Evolutionary conservation across 2,329 filamentous ascomycete species (phyloP).

Genomic region (Cladosporium sp.): DNA sequence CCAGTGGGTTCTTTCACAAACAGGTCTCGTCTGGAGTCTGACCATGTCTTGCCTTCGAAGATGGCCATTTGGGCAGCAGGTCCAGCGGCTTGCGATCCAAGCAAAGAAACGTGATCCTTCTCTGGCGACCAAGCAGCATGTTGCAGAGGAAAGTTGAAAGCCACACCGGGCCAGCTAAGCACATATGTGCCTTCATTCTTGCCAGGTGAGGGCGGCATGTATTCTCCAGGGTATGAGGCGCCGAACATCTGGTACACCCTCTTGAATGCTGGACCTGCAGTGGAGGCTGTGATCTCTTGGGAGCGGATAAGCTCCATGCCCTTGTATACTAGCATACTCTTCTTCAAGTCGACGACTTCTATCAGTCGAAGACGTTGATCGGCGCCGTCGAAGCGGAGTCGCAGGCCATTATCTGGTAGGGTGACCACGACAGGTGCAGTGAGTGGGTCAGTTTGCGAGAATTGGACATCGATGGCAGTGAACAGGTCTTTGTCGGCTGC

Average conservation of each 20-base stretch:
- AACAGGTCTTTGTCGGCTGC: slow-evolving; percentile 84
- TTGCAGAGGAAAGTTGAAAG: slow-evolving; percentile 82
- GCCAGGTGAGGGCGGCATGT: slow-evolving; percentile 60
- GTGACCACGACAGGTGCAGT: slow-evolving; percentile 68
- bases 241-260: slow-evolving; percentile 85
- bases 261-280: slow-evolving; percentile 27
- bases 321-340: slow-evolving; percentile 78
- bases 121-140: slow-evolving; percentile 69
- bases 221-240: slow-evolving; percentile 91
- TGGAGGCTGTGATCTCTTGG: slow-evolving; percentile 33
- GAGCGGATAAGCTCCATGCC: slow-evolving; percentile 73
- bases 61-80: slow-evolving; percentile 84
- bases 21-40: slow-evolving; percentile 69
- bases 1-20: slow-evolving; percentile 73
- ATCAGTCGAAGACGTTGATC: slow-evolving; percentile 89
- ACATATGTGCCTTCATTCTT: slow-evolving; percentile 71
- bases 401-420: slow-evolving; percentile 80
- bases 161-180: slow-evolving; percentile 88
- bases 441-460: slow-evolving; percentile 72
- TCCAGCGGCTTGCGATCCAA: slow-evolving; percentile 73
- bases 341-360: slow-evolving; percentile 86
- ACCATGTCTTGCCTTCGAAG: slow-evolving; percentile 87
- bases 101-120: slow-evolving; percentile 77
- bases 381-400: slow-evolving; percentile 86
- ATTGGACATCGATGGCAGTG: slow-evolving; percentile 76